A percentile compares a stretch with the other conserved stretches of the same genome.
Evolutionary conservation across 495 filamentous ascomycete species (phyloP).

Genomic region (Polyplosphaeria fusca): DNA sequence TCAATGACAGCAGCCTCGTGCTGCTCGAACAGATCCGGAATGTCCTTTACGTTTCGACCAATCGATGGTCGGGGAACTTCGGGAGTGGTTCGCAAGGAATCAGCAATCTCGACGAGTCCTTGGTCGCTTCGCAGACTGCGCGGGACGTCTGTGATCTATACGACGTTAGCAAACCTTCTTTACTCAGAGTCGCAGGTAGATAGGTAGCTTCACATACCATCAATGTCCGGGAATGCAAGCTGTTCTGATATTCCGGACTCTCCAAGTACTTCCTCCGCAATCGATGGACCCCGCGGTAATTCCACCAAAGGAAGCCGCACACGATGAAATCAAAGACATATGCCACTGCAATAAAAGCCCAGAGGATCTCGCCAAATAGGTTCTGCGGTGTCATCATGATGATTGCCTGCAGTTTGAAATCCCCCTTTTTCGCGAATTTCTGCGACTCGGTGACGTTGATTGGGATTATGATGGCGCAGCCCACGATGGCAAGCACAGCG

Average conservation of each 20-base stretch:
- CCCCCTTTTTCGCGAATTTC: conserved; percentile 5
- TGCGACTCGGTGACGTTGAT: conserved; percentile 63
- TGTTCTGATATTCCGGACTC: conserved; percentile 83
- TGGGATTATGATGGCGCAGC: conserved; percentile 77
- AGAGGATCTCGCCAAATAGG: conserved; percentile 58
- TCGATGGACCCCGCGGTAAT: conserved; percentile 69
- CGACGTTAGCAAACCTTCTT: no score
- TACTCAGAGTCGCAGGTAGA: no score
- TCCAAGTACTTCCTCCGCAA: conserved; percentile 78
- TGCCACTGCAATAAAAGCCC: conserved; percentile 78
- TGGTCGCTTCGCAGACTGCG: conserved; percentile 70
- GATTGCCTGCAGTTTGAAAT: conserved; percentile 41
- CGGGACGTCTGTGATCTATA: conserved; percentile 86
- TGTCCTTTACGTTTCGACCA: conserved; percentile 83
- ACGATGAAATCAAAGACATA: conserved; percentile 76
- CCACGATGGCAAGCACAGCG: conserved; percentile 65
- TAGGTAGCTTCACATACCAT: no score
- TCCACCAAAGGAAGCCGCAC: conserved; percentile 81
- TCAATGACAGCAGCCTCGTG: conserved; percentile 77
- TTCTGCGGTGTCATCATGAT: conserved; percentile 56
- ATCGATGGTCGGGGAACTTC: conserved; percentile 76
- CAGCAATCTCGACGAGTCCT: conserved; percentile 76
- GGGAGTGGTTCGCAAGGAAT: conserved; percentile 68
- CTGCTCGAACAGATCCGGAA: conserved; percentile 79
- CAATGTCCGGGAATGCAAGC: conserved; percentile 83